These are phyloP conservation scores for Hibiscus syriacus DNA, from an alignment of 345 rosid genomes.

Conservation along the genomic window DNA sequence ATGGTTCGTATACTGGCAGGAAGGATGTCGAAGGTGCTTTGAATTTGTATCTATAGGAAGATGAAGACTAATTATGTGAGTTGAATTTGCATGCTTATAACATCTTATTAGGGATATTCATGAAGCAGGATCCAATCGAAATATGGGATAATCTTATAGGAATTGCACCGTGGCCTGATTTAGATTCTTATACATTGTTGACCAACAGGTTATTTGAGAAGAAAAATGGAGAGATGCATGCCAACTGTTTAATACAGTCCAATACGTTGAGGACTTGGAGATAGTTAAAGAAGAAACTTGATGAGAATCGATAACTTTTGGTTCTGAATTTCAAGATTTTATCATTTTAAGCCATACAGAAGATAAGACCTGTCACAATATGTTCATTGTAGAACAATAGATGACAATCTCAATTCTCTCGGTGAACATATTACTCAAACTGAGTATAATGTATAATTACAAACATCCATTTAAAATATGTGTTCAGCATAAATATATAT, in stretches of 20 bases:
- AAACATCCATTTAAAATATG: no score
- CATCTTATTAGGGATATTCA: slow-evolving; percentile 54
- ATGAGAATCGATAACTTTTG: slow-evolving; percentile 69
- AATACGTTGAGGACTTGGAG: slow-evolving; percentile 87
- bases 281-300: slow-evolving; percentile 82
- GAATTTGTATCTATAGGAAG: slow-evolving; percentile 61
- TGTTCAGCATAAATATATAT: no score
- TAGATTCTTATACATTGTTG: slow-evolving; percentile 72
- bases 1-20: slow-evolving; percentile 73
- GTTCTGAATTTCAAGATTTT: slow-evolving; percentile 61
- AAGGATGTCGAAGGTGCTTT: slow-evolving; percentile 54
- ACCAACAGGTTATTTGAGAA: slow-evolving; percentile 64
- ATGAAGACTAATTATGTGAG: slow-evolving; percentile 38
- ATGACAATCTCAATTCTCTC: no score
- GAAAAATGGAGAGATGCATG: slow-evolving; percentile 76
- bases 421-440: no score
- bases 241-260: slow-evolving; percentile 63
- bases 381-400: no score
- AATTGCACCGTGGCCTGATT: slow-evolving; percentile 55
- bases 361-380: no score
- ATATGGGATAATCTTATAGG: slow-evolving; percentile 67
- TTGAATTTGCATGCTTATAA: slow-evolving; percentile 53
- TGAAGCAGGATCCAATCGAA: slow-evolving; percentile 48
- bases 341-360: slow-evolving; percentile 59
- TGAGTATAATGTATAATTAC: no score